Conservation (phyloP, 108 stramenopile species). For the Cyclostephanos tholiformis region DNA sequence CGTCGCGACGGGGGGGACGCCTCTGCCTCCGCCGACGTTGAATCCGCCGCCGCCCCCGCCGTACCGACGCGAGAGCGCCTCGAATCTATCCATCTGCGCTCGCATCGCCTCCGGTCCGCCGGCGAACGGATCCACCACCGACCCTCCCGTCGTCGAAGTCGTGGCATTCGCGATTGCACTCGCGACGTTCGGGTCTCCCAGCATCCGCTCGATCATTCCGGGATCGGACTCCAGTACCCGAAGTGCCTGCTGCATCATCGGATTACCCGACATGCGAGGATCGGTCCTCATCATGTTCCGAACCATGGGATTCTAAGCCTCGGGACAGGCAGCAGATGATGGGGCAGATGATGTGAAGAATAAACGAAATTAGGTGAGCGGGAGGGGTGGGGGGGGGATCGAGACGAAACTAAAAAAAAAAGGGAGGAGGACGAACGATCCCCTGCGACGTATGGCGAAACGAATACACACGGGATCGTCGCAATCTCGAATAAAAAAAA, state of each 20-base stretch:
- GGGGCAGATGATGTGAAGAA: no score
- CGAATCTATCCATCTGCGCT: slow-evolving; percentile 47
- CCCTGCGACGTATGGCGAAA: no score
- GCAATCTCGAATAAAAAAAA: no score
- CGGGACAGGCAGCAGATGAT: no score
- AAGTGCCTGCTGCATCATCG: slow-evolving; percentile 63
- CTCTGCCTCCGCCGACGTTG: slow-evolving; percentile 13
- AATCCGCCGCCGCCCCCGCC: slow-evolving; percentile 28
- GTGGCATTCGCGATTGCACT: slow-evolving; percentile 53
- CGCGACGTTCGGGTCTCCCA: slow-evolving; percentile 59
- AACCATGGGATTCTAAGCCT: slow-evolving; percentile 85
- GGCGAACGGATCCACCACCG: slow-evolving; percentile 26
- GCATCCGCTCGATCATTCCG: slow-evolving; percentile 66
- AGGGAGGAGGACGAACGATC: no score
- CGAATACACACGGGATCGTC: no score
- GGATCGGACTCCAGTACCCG: slow-evolving; percentile 65
- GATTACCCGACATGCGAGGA: slow-evolving; percentile 68
- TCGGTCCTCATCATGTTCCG: slow-evolving; percentile 81
- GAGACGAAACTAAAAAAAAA: no score
- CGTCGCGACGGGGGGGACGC: neutral
- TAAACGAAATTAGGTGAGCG: no score
- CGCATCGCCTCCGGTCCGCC: slow-evolving; percentile 35
- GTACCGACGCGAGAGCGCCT: slow-evolving; percentile 21
- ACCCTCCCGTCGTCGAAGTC: neutral
- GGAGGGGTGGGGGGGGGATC: no score